Evolutionary conservation across 768 basidiomycete genomes (phyloP).

Genomic region (Termitomyces sp.): DNA sequence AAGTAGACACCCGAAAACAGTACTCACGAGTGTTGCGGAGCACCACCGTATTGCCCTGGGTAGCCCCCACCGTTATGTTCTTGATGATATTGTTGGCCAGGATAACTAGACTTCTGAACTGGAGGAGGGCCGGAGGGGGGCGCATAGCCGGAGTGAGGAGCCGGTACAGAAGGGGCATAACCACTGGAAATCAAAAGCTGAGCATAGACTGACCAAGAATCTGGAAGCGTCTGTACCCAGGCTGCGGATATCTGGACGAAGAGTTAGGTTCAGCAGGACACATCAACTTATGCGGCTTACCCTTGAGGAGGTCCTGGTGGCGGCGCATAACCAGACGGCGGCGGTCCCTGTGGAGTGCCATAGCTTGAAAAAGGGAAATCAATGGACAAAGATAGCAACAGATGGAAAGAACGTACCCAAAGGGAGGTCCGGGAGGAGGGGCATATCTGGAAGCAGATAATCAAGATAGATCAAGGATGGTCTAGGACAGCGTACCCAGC

Average conservation of each 20-base stretch:
- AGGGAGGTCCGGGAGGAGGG: conserved; percentile 29
- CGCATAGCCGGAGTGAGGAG: conserved; percentile 15
- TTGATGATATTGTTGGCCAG: conserved; percentile 42
- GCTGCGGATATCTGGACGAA: background rate
- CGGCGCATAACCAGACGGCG: conserved; percentile 15
- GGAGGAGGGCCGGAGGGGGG: conserved; percentile 26
- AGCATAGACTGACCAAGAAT: background rate
- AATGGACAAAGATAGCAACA: background rate
- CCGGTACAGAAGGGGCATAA: conserved; percentile 14
- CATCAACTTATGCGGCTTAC: background rate
- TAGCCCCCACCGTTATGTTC: conserved; percentile 25
- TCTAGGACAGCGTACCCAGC: conserved; percentile 9
- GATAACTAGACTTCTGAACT: conserved; percentile 35
- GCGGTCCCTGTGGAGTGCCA: conserved; percentile 16
- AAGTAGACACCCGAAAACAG: background rate
- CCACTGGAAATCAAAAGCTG: background rate
- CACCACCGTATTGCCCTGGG: conserved; percentile 24
- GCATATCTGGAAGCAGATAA: conserved; percentile 19
- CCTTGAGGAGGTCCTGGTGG: conserved; percentile 17
- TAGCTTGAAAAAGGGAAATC: conserved; percentile 11
- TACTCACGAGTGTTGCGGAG: conserved; percentile 13
- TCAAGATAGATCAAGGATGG: background rate
- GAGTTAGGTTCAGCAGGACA: background rate
- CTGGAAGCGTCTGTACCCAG: conserved; percentile 5
- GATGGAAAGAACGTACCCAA: conserved; percentile 19